A percentile compares a stretch with the other conserved stretches of the same genome.
Conservation (phyloP, 2,329 filamentous ascomycete species). For the Aspergillus bombycis region DNA sequence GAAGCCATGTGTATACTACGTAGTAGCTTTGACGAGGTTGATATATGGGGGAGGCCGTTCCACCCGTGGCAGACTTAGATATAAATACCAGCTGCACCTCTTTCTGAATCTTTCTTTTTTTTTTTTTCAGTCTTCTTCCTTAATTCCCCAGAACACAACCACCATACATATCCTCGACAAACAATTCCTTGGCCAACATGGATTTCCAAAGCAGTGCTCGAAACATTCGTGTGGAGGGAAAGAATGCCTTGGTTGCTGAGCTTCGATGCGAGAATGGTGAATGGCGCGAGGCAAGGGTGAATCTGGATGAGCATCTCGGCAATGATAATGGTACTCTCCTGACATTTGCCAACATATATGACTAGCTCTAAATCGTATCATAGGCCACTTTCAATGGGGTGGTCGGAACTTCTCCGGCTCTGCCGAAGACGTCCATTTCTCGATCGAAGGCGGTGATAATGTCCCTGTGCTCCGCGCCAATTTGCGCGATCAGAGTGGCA, state of each 20-base stretch:
- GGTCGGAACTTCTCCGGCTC: constrained; percentile 16
- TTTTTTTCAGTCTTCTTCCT: neutral
- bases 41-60: neutral
- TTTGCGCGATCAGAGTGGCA: constrained; percentile 7
- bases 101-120: neutral
- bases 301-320: constrained; percentile 22
- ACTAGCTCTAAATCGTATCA: neutral
- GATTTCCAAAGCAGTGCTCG: constrained; percentile 23
- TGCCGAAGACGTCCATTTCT: constrained; percentile 17
- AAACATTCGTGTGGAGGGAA: constrained; percentile 19
- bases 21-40: neutral
- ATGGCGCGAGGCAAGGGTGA: constrained; percentile 8
- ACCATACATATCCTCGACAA: neutral
- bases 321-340: constrained; percentile 20
- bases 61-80: neutral
- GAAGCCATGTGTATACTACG: constrained; percentile 5
- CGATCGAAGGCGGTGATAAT: constrained; percentile 18
- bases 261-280: constrained; percentile 15
- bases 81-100: constrained; percentile 6
- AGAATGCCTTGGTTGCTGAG: constrained; percentile 15
- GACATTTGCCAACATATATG: too few relatives aligned
- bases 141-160: neutral
- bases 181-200: constrained; percentile 16
- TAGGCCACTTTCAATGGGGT: constrained; percentile 24
- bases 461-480: constrained; percentile 24